Base-by-base conservation (phyloP, 352 stramenopile species). In the Globisporangium takayamanum region DNA sequence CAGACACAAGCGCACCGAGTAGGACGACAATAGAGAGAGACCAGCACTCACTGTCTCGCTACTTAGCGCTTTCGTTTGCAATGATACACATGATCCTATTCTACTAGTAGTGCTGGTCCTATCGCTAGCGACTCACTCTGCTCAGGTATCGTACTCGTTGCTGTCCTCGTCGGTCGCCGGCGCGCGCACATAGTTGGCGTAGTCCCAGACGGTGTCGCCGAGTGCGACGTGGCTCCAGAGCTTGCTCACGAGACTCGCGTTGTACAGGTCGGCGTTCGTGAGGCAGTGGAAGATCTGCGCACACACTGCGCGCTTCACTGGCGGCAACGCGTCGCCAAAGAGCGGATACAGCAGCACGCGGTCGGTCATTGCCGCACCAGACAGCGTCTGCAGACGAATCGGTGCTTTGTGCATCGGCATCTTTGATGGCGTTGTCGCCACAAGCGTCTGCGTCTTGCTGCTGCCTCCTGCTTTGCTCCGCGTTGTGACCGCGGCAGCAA, bases 211-310 rank as follows among this genome's bases (percentile, higher is more conserved):
- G 0, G 64, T 74, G 28, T 89, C 77, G 12, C 80, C 77, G 11
- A 91, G 72, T 15, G 85, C 71, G 59, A 95, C 69, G 33, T 88
- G 73, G 50, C 78, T 95, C 85, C 85, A 95, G 20, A 95, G 63
- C 28, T 74, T 82, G 60, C 71, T 92, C 59, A 95, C 83, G n/a
- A 95, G 72, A 42, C 81, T 92, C 10, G 82, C 81, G 58, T 93
- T 93, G 66, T 95, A 88, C 46, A 95, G 49, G 30, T 93, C 85
- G 0, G 74, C 70, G 48, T 89, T 89, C 5, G 76, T 82, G 50
- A 95, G 76, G 53, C 77, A 92, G 33, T 74, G 62, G 60, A 89
- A 86, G 56, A 95, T 90, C 22, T 63, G 49, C 0, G 80, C 71
- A 33, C 75, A 87, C 46, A 90, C 74, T 12, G 68, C 67, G 51